Conservation (phyloP, 148 eudicot genomes). For the Heliamphora exappendiculata region DNA sequence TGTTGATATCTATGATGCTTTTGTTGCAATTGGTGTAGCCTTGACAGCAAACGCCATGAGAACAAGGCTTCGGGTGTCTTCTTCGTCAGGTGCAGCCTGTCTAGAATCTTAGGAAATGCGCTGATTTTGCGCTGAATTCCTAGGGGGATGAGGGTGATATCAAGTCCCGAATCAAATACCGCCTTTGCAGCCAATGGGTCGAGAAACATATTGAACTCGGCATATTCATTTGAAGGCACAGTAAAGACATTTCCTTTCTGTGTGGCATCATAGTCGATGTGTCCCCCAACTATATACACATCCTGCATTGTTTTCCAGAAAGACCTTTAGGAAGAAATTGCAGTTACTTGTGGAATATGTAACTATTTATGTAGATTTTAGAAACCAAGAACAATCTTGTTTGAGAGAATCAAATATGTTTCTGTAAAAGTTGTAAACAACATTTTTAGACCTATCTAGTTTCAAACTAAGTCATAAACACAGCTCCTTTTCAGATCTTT, state of each 20-base stretch:
- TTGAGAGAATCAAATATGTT: too few species aligned
- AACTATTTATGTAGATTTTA: too few species aligned
- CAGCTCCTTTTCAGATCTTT: too few species aligned
- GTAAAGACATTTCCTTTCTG: slow-evolving; percentile 42
- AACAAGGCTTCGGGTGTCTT: slow-evolving; percentile 50
- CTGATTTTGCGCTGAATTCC: slow-evolving; percentile 32
- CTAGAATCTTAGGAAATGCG: slow-evolving; percentile 19
- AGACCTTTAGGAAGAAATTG: too few species aligned
- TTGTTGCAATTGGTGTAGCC: slow-evolving; percentile 26
- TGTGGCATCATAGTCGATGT: slow-evolving; percentile 18
- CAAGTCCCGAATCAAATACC: slow-evolving; percentile 40
- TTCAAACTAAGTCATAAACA: too few species aligned
- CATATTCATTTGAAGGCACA: slow-evolving; percentile 40
- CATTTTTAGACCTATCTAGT: too few species aligned
- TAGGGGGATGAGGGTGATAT: slow-evolving; percentile 48
- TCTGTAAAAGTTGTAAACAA: too few species aligned
- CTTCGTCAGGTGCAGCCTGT: slow-evolving; percentile 20
- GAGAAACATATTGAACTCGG: slow-evolving; percentile 62
- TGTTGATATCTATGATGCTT: slow-evolving; percentile 41
- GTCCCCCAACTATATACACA: slow-evolving; percentile 50
- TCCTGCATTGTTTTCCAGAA: too few species aligned
- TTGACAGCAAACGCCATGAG: slow-evolving; percentile 30
- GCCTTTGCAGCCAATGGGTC: slow-evolving; percentile 69
- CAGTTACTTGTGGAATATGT: too few species aligned
- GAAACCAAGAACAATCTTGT: too few species aligned